Percentiles rank a stretch among this genome's conserved stretches.
Conservation (phyloP, 768 basidiomycete genomes). For the Amylocystis lapponica region DNA sequence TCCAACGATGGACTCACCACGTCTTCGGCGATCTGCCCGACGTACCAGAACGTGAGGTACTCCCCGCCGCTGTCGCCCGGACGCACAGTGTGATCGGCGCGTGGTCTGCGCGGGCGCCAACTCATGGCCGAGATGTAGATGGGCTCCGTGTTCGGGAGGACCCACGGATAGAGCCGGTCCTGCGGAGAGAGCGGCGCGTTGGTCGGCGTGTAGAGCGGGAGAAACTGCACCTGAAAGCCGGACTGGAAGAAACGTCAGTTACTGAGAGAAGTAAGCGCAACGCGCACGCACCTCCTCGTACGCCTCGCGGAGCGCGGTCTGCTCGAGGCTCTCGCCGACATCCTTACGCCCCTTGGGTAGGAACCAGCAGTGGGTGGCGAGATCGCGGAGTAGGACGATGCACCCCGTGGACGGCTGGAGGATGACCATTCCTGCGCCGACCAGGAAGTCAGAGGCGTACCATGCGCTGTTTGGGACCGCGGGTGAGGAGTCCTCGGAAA, state of each 20-base stretch:
- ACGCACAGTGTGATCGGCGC: not conserved
- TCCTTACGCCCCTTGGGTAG: constrained; percentile 65
- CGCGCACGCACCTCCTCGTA: constrained; percentile 62
- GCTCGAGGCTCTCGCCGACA: constrained; percentile 54
- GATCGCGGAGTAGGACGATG: constrained; percentile 47
- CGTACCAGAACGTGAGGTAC: constrained; percentile 52
- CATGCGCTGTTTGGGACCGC: constrained; percentile 40
- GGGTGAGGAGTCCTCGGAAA: constrained; percentile 37
- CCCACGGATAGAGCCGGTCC: constrained; percentile 2
- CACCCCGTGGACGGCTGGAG: constrained; percentile 52
- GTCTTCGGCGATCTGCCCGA: constrained; percentile 45
- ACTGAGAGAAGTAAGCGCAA: no score
- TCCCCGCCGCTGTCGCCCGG: constrained; percentile 31
- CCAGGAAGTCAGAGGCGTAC: constrained; percentile 46
- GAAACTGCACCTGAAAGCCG: constrained; percentile 41
- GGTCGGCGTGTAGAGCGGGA: constrained; percentile 39
- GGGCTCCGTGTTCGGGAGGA: constrained; percentile 34
- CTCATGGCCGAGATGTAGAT: constrained; percentile 33
- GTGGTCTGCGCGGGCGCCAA: constrained; percentile 15
- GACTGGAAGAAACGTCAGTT: constrained; percentile 29
- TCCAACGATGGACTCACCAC: constrained; percentile 34
- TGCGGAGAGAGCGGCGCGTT: constrained; percentile 36
- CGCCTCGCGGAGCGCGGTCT: constrained; percentile 55
- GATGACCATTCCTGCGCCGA: constrained; percentile 61
- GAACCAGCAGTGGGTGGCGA: constrained; percentile 36